Percentiles rank a stretch among this genome's conserved stretches.
These are phyloP conservation scores for Hymenoscyphus linearis DNA, from an alignment of 2,329 filamentous ascomycete species.

Conservation along the genomic window DNA sequence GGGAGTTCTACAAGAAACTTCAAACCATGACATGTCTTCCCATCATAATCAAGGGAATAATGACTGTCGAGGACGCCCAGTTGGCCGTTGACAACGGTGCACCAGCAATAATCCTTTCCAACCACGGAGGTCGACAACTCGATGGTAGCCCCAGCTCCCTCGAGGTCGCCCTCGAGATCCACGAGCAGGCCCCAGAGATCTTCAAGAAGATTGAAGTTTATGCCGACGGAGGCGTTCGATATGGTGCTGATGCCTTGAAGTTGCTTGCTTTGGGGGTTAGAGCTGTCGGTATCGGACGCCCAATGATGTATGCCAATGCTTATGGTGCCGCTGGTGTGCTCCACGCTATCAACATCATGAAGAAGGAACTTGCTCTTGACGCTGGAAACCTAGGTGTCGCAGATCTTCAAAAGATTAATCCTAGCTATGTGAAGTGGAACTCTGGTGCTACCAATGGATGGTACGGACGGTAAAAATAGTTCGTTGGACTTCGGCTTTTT, in stretches of 20 bases:
- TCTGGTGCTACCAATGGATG: neutral
- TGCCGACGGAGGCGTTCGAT: slow-evolving; percentile 54
- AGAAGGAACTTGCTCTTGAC: slow-evolving; percentile 30
- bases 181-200: slow-evolving; percentile 29
- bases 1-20: slow-evolving; percentile 38
- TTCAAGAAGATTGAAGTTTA: slow-evolving; percentile 41
- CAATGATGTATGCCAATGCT: slow-evolving; percentile 45
- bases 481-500: neutral
- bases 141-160: slow-evolving; percentile 54
- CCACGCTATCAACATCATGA: slow-evolving; percentile 43
- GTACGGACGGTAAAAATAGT: neutral
- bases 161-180: slow-evolving; percentile 54
- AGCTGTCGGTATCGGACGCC: slow-evolving; percentile 54
- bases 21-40: slow-evolving; percentile 11
- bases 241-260: slow-evolving; percentile 54
- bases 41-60: slow-evolving; percentile 39
- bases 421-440: neutral
- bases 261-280: slow-evolving; percentile 55
- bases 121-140: slow-evolving; percentile 50
- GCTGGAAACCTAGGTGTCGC: slow-evolving; percentile 3
- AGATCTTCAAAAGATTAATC: neutral
- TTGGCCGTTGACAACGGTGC: slow-evolving; percentile 51
- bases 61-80: slow-evolving; percentile 54
- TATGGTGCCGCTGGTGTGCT: slow-evolving; percentile 43
- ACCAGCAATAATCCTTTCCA: slow-evolving; percentile 38